These are phyloP conservation scores for Xerocomellus dryophilus DNA, from an alignment of 768 basidiomycete species.

Conservation along the genomic window DNA sequence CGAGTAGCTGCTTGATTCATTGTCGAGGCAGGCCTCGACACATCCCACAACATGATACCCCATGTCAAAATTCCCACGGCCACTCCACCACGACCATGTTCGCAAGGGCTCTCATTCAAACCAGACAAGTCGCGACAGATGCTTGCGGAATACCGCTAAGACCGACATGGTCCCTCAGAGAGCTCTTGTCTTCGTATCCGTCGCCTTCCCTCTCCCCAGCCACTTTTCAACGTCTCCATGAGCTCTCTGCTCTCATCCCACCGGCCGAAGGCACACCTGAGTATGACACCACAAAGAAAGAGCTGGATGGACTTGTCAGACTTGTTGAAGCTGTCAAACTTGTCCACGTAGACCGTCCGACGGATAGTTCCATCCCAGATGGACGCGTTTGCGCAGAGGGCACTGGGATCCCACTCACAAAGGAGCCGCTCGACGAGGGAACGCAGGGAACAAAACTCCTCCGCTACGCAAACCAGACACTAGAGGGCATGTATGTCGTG, in stretches of 20 bases:
- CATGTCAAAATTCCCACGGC: slow-evolving; percentile 11
- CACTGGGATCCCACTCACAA: slow-evolving; percentile 31
- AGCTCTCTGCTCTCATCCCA: slow-evolving; percentile 68
- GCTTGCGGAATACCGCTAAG: slow-evolving; percentile 58
- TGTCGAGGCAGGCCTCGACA: not conserved
- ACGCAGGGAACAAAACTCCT: slow-evolving; percentile 46
- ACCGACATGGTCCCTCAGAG: slow-evolving; percentile 79
- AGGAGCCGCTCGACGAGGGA: slow-evolving; percentile 20
- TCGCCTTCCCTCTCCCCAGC: slow-evolving; percentile 55
- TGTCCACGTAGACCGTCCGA: slow-evolving; percentile 41
- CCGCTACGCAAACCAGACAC: slow-evolving; percentile 45
- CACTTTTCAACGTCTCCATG: slow-evolving; percentile 63
- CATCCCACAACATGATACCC: not conserved
- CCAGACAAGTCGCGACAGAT: slow-evolving; percentile 40
- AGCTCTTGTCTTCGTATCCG: slow-evolving; percentile 75
- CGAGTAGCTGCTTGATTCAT: slow-evolving; percentile 29
- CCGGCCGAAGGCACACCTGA: slow-evolving; percentile 57
- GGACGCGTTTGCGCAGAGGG: slow-evolving; percentile 43
- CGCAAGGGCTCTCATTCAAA: slow-evolving; percentile 4
- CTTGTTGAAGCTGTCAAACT: slow-evolving; percentile 81
- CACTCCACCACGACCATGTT: slow-evolving; percentile 2
- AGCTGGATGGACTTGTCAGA: slow-evolving; percentile 68
- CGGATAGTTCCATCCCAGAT: slow-evolving; percentile 34
- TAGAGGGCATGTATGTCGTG: slow-evolving; percentile 59
- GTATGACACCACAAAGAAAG: slow-evolving; percentile 48